Evolutionary conservation across 495 filamentous ascomycete species (phyloP), one percentile per base, ranked within the genome.

Genomic region (Apiosordaria backusii): DNA sequence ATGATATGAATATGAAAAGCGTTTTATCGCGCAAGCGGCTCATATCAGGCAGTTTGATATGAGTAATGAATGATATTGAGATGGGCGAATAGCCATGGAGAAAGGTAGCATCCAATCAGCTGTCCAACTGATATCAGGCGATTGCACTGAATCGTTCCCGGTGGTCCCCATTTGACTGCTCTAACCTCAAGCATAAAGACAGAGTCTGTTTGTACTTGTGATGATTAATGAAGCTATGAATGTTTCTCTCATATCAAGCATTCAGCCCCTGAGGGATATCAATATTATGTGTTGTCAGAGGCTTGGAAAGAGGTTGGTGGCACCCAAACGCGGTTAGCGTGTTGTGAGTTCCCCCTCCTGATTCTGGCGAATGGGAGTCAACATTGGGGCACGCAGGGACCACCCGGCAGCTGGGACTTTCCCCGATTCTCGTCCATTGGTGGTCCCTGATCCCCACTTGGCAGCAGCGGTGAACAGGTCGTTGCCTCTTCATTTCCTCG

Each of bases 401-500:
- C 73, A 74, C 71, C 71, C 40, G 24, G 24, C 35, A 62, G 62
- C 26, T 50, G 54, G 61, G 52, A 62, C 66, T 57, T 68, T 57
- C 70, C 64, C 55, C 35, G 35, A 63, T 65, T 64, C 52, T 66
- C 29, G 54, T 57, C 57, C 60, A 70, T 72, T 73, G 66, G 70
- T 27, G 67, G 73, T 75, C 68, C 73, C 73, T 75, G 75, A 72
- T 71, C 68, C 55, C 72, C 74, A 69, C 74, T 66, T 65, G 66
- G 65, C 73, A 70, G 67, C 70, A 67, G 70, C 73, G 75, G 73
- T 75, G 75, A 75, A 68, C 64, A 57, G 62, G 27, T 59, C 59
- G 58, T 70, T 67, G 65, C 60, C 61, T 69, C 65, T 65, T 65
- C 69, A 64, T 75, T 71, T 74, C 35, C 71, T 75, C 65, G 71